These are phyloP conservation scores for Hypoxylon crocopeplum DNA, from an alignment of 495 filamentous ascomycete genomes.

Conservation along the genomic window DNA sequence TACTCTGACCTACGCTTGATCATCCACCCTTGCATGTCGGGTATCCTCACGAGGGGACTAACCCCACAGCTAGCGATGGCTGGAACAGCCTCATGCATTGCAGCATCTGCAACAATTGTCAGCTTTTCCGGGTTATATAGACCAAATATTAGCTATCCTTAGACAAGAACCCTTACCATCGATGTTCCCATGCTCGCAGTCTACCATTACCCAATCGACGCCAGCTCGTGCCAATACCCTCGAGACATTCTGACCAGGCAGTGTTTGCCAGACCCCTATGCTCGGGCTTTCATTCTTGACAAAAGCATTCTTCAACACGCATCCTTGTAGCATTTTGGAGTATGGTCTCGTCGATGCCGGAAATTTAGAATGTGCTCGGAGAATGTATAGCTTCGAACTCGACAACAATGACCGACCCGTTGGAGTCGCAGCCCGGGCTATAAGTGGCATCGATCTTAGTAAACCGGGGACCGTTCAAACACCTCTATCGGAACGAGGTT, in stretches of 20 bases:
- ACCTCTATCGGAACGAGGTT: background rate
- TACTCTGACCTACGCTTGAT: slow-evolving; percentile 65
- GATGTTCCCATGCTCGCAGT: slow-evolving; percentile 81
- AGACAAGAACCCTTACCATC: slow-evolving; percentile 68
- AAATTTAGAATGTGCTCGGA: background rate
- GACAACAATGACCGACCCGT: slow-evolving; percentile 3
- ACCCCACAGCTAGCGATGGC: slow-evolving; percentile 71
- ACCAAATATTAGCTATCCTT: too few relatives aligned
- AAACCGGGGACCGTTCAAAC: background rate
- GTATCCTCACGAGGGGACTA: slow-evolving; percentile 70
- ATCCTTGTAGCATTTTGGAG: slow-evolving; percentile 67
- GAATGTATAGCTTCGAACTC: background rate
- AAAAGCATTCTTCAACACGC: slow-evolving; percentile 67
- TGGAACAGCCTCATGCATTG: slow-evolving; percentile 85
- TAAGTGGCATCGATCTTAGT: slow-evolving; percentile 11
- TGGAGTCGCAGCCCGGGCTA: slow-evolving; percentile 3
- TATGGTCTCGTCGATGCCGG: slow-evolving; percentile 2
- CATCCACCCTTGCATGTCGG: slow-evolving; percentile 73
- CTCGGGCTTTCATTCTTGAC: slow-evolving; percentile 59
- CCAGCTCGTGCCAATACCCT: slow-evolving; percentile 70
- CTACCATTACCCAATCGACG: slow-evolving; percentile 78
- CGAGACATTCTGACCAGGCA: slow-evolving; percentile 76
- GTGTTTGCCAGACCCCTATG: slow-evolving; percentile 77
- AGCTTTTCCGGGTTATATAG: too few relatives aligned
- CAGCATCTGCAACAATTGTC: slow-evolving; percentile 59